Base-by-base conservation (phyloP, 805 yeast genomes). In the Candida alai region DNA sequence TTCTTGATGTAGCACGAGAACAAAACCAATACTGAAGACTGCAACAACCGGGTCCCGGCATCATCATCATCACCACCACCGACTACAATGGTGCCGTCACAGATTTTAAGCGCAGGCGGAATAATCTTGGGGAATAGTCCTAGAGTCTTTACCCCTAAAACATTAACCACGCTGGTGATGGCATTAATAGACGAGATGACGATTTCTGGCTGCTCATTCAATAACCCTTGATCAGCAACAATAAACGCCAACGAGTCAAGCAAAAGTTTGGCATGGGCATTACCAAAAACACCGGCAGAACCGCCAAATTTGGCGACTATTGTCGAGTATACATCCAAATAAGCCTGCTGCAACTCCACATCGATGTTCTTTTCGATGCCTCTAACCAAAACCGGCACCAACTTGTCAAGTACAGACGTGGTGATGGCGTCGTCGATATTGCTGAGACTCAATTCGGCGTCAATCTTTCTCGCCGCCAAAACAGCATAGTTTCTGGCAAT, bases 111-210 rank as follows among this genome's bases (percentile, higher is more conserved):
- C 8, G 84, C 66, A 10, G 87, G 85, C 11, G 88, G 86, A 41
- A 93, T 75, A 51, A 89, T 80, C 56, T 80, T 81, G 20, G 97
- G 86, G 68, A 88, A 84, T 51, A 71, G 75, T 5, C 95, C 89
- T 52, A 93, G 81, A 42, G 81, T 70, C 51, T 87, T 84, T 13
- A 94, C 89, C 34, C 98, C 98, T 29, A 89, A 58, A 16, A 78
- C 73, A 34, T 79, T 76, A 35, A 86, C 74, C 36, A 87, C 62
- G 44, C 79, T 77, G 37, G 85, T 77, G 41, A 86, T 74, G 39
- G 82, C 78, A 45, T 80, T 75, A 38, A 87, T 67, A 1, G 96
- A 76, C 0, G 96, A 74, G 22, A 93, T 74, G 19, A 79, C 65
- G 6, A 85, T 58, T 45, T 84, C 94, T 9, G 80, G 74, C 35